These are phyloP conservation scores for Escovopsis sp. DNA, from an alignment of 2,329 filamentous ascomycete species.

Conservation along the genomic window DNA sequence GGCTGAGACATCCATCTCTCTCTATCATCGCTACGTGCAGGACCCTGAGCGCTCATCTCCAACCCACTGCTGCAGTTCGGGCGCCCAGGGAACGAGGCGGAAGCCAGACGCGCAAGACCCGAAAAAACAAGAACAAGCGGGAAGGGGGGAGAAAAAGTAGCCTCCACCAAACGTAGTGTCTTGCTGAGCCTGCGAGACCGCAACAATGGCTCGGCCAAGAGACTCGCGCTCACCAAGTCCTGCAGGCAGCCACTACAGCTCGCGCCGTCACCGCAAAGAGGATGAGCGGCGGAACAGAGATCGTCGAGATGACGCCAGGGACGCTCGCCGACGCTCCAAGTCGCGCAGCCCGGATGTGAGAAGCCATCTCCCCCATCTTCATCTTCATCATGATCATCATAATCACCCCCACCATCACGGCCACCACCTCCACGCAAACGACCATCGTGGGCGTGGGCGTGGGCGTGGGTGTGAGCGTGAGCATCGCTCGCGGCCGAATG, in stretches of 20 bases:
- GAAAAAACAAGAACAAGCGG: background rate
- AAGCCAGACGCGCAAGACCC: no score
- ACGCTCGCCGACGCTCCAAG: constrained; percentile 40
- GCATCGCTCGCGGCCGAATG: constrained; percentile 9
- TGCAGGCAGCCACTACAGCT: constrained; percentile 70
- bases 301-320: constrained; percentile 34
- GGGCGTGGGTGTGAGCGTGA: no score
- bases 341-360: constrained; percentile 52
- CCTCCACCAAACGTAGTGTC: constrained; percentile 24
- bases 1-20: no score
- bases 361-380: constrained; percentile 2
- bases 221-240: constrained; percentile 80
- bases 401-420: no score
- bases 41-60: no score
- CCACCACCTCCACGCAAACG: no score
- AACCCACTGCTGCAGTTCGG: no score
- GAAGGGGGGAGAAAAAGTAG: constrained; percentile 17
- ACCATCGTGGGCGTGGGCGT: constrained; percentile 1
- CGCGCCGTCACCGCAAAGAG: constrained; percentile 52
- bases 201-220: constrained; percentile 47
- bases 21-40: no score
- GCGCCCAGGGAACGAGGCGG: no score
- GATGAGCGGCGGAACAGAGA: constrained; percentile 41
- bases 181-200: constrained; percentile 27
- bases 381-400: no score